Percentiles rank a stretch among this genome's conserved stretches.
Evolutionary conservation across 2,329 filamentous ascomycete species (phyloP).

Genomic region (Exophiala lecanii-corni): DNA sequence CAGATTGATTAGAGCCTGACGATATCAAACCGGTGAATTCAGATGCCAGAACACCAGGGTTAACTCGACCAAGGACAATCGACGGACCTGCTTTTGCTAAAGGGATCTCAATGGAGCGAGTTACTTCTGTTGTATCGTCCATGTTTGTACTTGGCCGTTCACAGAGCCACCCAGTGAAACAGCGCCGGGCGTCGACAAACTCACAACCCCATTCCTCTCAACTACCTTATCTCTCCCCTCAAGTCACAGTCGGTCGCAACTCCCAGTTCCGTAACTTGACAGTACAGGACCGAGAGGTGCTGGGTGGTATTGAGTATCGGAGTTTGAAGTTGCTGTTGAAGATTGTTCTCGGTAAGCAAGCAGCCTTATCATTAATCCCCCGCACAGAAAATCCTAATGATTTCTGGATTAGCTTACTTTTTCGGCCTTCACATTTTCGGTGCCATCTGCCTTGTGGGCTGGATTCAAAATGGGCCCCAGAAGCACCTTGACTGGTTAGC

Average conservation of each 20-base stretch:
- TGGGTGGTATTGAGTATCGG: constrained; percentile 42
- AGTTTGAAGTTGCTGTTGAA: constrained; percentile 35
- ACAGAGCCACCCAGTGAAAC: neutral
- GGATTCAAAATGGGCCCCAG: constrained; percentile 40
- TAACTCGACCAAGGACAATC: neutral
- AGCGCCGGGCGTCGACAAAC: neutral
- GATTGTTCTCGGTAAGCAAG: constrained; percentile 34
- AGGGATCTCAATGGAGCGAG: constrained; percentile 1
- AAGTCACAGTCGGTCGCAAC: constrained; percentile 44
- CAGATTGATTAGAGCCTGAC: no score
- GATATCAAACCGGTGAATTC: no score
- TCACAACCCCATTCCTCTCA: constrained; percentile 12
- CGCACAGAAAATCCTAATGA: no score
- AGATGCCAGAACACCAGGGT: no score
- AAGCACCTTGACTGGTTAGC: constrained; percentile 42
- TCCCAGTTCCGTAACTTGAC: constrained; percentile 44
- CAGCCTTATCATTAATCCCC: neutral
- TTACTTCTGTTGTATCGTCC: neutral
- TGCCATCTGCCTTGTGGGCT: constrained; percentile 45
- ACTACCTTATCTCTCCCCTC: constrained; percentile 40
- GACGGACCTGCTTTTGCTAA: neutral
- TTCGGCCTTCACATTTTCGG: constrained; percentile 46
- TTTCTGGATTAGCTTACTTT: constrained; percentile 44
- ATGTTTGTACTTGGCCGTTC: neutral
- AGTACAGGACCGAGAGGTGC: constrained; percentile 37